phyloP scores from a whole-genome alignment of 1,284 basidiomycete genomes.

The Termitomyces sp. region DNA sequence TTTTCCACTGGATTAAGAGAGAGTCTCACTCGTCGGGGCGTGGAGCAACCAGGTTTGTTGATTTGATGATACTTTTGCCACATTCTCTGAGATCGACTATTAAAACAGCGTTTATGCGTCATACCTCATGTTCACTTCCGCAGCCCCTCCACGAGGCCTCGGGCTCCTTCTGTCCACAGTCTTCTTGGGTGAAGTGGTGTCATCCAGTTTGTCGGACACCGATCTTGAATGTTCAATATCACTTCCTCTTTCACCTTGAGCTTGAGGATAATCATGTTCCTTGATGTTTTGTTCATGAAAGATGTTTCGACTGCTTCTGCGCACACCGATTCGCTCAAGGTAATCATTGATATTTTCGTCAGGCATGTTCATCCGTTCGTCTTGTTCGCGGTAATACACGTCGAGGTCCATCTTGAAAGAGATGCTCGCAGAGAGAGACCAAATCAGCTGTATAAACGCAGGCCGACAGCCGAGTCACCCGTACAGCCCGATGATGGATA shows the following conservation, averaged over 20 bases:
- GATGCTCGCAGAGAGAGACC: neutral
- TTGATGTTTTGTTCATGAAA: constrained; percentile 1
- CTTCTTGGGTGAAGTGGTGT: neutral
- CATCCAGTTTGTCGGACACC: neutral
- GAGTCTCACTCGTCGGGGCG: neutral
- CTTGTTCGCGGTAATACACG: constrained; percentile 49
- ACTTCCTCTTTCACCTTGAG: neutral
- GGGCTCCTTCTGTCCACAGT: neutral
- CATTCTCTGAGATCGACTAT: neutral
- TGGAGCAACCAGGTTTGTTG: neutral
- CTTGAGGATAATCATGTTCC: neutral
- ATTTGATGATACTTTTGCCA: neutral
- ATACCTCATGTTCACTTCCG: constrained; percentile 1
- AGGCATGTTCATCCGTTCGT: constrained; percentile 47
- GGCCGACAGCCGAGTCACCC: neutral
- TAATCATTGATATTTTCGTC: constrained; percentile 40
- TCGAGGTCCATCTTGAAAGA: constrained; percentile 33
- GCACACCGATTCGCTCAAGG: constrained; percentile 22
- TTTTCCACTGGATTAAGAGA: neutral
- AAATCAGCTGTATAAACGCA: constrained; percentile 6
- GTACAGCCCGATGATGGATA: neutral
- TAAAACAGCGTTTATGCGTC: neutral
- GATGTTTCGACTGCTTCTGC: constrained; percentile 5
- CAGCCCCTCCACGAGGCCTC: neutral
- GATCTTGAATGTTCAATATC: neutral